These are phyloP conservation scores for Nissolia schottii DNA, from an alignment of 306 rosid genomes.

Conservation along the genomic window DNA sequence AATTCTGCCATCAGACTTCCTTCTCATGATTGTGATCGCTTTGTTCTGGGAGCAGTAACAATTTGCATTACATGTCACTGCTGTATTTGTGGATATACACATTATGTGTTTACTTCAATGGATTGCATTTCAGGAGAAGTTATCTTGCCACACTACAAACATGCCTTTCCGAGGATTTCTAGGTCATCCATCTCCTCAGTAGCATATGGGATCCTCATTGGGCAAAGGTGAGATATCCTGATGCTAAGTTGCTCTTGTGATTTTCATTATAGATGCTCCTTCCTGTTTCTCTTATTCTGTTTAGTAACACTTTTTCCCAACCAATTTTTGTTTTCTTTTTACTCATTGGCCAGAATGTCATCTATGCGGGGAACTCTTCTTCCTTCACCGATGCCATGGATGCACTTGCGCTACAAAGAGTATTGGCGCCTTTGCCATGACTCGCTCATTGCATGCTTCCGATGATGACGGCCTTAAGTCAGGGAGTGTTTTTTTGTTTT, in stretches of 20 bases:
- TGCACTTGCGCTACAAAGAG: slow-evolving; percentile 65
- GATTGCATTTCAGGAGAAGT: slow-evolving; percentile 38
- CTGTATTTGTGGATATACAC: slow-evolving; percentile 1
- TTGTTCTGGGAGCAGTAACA: slow-evolving; percentile 3
- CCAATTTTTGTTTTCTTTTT: background rate
- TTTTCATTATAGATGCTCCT: background rate
- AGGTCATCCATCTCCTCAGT: slow-evolving; percentile 35
- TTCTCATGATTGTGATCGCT: background rate
- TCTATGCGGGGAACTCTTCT: slow-evolving; percentile 45
- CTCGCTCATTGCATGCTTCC: slow-evolving; percentile 52
- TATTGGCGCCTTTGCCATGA: slow-evolving; percentile 72
- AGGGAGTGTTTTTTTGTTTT: background rate
- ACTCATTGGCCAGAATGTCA: slow-evolving; percentile 45
- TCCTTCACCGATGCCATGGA: slow-evolving; percentile 82
- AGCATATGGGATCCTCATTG: slow-evolving; percentile 71
- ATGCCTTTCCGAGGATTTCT: slow-evolving; percentile 27
- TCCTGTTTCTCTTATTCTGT: background rate
- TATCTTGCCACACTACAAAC: slow-evolving; percentile 36
- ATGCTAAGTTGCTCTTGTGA: background rate
- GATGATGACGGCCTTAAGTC: slow-evolving; percentile 15
- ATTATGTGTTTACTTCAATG: slow-evolving; percentile 11
- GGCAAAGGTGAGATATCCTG: slow-evolving; percentile 52
- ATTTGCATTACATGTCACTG: slow-evolving; percentile 7
- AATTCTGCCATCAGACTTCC: background rate
- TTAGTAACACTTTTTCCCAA: background rate